Evolutionary conservation across 1,284 basidiomycete genomes (phyloP).

Genomic region (Rhodotorula sp.): DNA sequence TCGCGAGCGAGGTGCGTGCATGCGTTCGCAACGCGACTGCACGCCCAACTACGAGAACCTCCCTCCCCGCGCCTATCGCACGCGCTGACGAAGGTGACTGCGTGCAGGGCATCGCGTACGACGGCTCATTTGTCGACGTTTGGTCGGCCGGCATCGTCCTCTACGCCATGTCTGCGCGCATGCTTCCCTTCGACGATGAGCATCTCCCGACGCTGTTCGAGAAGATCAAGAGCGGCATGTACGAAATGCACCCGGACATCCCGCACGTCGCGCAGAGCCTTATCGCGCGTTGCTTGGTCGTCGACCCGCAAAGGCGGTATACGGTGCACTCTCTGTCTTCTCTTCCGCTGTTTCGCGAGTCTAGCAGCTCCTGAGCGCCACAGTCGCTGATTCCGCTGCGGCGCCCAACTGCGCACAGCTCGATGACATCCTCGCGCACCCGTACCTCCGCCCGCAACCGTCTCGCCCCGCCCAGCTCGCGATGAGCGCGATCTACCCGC

Average conservation of each 20-base stretch:
- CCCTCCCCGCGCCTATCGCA: not conserved
- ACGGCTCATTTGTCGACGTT: conserved; percentile 50
- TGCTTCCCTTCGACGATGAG: conserved; percentile 52
- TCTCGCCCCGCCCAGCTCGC: not conserved
- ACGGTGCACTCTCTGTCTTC: conserved; percentile 1
- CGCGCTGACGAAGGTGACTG: not conserved
- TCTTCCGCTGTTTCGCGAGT: not conserved
- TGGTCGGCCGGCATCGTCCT: conserved; percentile 53
- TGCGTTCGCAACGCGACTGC: not conserved
- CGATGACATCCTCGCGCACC: conserved; percentile 2
- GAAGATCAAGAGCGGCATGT: conserved; percentile 48
- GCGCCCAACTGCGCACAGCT: not conserved
- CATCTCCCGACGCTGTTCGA: conserved; percentile 49
- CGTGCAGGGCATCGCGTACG: conserved; percentile 46
- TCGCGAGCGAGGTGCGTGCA: conserved; percentile 42
- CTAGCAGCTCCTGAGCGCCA: not conserved
- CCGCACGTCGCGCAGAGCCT: conserved; percentile 47
- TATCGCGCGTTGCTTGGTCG: conserved; percentile 49
- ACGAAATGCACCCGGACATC: conserved; percentile 48
- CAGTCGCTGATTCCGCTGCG: not conserved
- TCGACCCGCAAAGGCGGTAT: conserved; percentile 46
- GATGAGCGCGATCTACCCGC: not conserved
- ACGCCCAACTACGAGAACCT: too few relatives aligned
- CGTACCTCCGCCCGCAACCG: not conserved
- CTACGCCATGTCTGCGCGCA: conserved; percentile 48